These are phyloP conservation scores for Cryptosporidium felis DNA, from an alignment of 169 alveolate species.

Conservation along the genomic window DNA sequence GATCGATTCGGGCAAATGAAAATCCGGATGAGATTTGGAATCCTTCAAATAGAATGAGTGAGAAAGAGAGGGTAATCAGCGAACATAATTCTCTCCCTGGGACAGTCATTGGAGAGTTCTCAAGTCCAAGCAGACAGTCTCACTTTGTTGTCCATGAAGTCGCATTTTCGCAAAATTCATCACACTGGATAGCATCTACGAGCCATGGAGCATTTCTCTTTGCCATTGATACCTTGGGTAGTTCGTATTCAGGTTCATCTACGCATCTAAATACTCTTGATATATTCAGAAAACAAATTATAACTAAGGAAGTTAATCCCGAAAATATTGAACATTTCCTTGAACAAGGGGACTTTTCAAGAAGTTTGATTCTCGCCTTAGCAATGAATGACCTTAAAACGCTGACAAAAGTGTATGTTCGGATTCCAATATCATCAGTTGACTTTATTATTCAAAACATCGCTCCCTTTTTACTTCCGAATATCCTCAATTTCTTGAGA, in stretches of 20 bases:
- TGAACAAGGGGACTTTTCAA: slow-evolving; percentile 75
- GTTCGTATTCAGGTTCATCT: slow-evolving; percentile 71
- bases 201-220: slow-evolving; percentile 76
- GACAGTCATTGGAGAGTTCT: slow-evolving; percentile 73
- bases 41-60: slow-evolving; percentile 58
- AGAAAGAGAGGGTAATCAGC: slow-evolving; percentile 72
- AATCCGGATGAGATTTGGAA: slow-evolving; percentile 40
- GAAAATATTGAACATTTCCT: slow-evolving; percentile 74
- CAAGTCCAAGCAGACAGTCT: slow-evolving; percentile 35
- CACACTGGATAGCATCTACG: slow-evolving; percentile 78
- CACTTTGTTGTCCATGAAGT: slow-evolving; percentile 71
- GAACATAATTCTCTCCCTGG: slow-evolving; percentile 80
- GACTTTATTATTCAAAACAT: slow-evolving; percentile 70
- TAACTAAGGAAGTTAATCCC: slow-evolving; percentile 82
- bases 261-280: slow-evolving; percentile 65
- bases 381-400: slow-evolving; percentile 83
- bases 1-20: slow-evolving; percentile 49
- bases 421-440: slow-evolving; percentile 74
- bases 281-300: slow-evolving; percentile 79
- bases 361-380: slow-evolving; percentile 80
- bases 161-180: slow-evolving; percentile 73
- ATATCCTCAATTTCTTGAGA: slow-evolving; percentile 73
- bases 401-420: slow-evolving; percentile 76
- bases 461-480: slow-evolving; percentile 75
- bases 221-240: slow-evolving; percentile 61